Base-by-base conservation (phyloP, 768 basidiomycete species). In the Naganishia randhawae region DNA sequence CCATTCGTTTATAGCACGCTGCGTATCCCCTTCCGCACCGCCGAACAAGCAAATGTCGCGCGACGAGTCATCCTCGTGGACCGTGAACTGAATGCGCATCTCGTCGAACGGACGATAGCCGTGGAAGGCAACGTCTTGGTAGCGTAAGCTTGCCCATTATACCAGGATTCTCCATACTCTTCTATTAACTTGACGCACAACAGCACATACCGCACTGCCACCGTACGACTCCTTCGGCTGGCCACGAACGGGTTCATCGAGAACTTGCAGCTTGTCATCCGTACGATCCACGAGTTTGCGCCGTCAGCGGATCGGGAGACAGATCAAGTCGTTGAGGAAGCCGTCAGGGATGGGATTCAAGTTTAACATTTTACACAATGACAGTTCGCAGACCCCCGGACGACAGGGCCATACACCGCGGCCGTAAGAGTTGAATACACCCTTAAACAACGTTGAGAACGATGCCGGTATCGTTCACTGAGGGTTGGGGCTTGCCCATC, bases 61-160 rank as follows among this genome's bases (percentile, higher is more conserved):
- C 89, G 87, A 76, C 86, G 87, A 78, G 88, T 86, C 69, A 89
- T 96, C 75, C 87, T 89, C 69, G 92, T 96, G 35, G 92, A 96
- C 80, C 81, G 83, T 22, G 92, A 94, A 79, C 83, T 93, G 45
- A 90, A 94, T 73, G 86, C 86, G 3, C 84, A 88, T 51, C 87
- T 88, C 11, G 92, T 95, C 27, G 86, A 87, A 76, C 84, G 91
- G 69, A 83, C 82, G n/a, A 78, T 95, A 50, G 80, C 80, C 0
- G 85, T 91, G 0, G 85, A 91, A 51, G 87, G 83, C 41, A 83
- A 88, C 63, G 82, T 85, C 3, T 83, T 96, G 41, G 82, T 90
- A 32, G 91, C 87, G 92, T 96, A 79, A 69, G 90, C 84, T 17
- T n/a, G n/a, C 14, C 33, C n/a, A 31, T 31, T 37, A 29, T 51